Percentiles rank a stretch among this genome's conserved stretches.
phyloP scores from a whole-genome alignment of 768 basidiomycete genomes.

The Psilocybe subaeruginosa region DNA sequence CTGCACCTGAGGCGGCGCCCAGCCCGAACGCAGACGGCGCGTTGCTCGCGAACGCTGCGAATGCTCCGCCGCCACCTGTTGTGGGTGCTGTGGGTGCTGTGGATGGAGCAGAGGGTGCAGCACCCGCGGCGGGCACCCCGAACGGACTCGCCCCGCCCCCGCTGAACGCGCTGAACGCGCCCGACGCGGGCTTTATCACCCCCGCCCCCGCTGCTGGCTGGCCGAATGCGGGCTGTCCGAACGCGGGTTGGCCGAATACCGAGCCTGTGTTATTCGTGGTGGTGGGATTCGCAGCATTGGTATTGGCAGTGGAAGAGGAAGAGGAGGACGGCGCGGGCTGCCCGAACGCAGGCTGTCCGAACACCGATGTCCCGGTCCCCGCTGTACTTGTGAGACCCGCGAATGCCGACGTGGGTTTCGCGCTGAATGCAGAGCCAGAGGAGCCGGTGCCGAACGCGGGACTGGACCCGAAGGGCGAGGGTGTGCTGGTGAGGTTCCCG shows the following conservation, averaged over 20 bases:
- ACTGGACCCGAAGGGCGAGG: slow-evolving; percentile 8
- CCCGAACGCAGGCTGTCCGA: slow-evolving; percentile 24
- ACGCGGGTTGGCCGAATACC: slow-evolving; percentile 30
- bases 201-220: slow-evolving; percentile 10
- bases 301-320: slow-evolving; percentile 26
- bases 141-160: slow-evolving; percentile 34
- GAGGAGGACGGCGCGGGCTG: neutral
- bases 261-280: slow-evolving; percentile 29
- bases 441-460: slow-evolving; percentile 38
- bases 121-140: no score
- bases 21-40: slow-evolving; percentile 45
- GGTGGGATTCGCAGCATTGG: slow-evolving; percentile 16
- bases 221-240: slow-evolving; percentile 23
- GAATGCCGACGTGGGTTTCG: slow-evolving; percentile 32
- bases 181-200: slow-evolving; percentile 52
- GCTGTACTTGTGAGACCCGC: slow-evolving; percentile 18
- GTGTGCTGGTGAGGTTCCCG: slow-evolving; percentile 1
- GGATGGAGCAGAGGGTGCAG: slow-evolving; percentile 13
- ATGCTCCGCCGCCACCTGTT: slow-evolving; percentile 31
- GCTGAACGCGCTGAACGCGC: slow-evolving; percentile 51
- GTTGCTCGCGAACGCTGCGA: slow-evolving; percentile 52
- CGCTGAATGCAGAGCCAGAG: neutral
- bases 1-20: slow-evolving; percentile 24
- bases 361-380: slow-evolving; percentile 25
- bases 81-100: slow-evolving; percentile 4